Evolutionary conservation across 805 yeast species (phyloP).

Genomic region (Geotrichum ghanense): DNA sequence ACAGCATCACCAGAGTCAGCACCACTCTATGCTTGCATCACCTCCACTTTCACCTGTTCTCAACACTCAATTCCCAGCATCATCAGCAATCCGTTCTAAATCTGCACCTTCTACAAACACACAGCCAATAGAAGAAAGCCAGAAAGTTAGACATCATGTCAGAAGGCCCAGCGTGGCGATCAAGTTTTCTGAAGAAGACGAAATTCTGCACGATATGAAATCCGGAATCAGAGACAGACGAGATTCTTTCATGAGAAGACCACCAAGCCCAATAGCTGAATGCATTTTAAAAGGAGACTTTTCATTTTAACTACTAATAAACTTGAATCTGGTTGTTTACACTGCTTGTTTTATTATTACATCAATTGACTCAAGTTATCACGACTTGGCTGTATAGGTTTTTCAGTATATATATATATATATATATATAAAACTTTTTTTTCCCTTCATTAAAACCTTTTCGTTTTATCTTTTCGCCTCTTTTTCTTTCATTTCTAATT

Average conservation of each 20-base stretch:
- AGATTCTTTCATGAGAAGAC: slow-evolving; percentile 14
- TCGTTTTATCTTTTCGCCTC: no score
- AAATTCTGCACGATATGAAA: neutral
- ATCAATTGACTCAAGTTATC: no score
- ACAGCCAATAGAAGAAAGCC: slow-evolving; percentile 6
- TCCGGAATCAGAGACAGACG: neutral
- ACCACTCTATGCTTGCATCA: neutral
- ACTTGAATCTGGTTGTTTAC: no score
- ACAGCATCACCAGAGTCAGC: neutral
- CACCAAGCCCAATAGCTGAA: slow-evolving; percentile 26
- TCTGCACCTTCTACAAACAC: neutral
- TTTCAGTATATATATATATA: no score
- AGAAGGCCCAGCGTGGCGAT: slow-evolving; percentile 21
- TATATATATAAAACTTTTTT: no score
- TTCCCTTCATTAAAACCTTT: no score
- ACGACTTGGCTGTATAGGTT: no score
- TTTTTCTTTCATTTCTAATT: no score
- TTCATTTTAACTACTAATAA: slow-evolving; percentile 41
- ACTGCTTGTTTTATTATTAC: no score
- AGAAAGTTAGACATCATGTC: slow-evolving; percentile 19
- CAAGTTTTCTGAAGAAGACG: slow-evolving; percentile 12
- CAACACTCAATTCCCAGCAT: neutral
- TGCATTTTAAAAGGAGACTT: slow-evolving; percentile 26
- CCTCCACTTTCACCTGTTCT: neutral
- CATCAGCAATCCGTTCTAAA: neutral